Evolutionary conservation across 768 basidiomycete species (phyloP), one percentile per base, ranked within the genome.

Genomic region (Polyporus arcularius): DNA sequence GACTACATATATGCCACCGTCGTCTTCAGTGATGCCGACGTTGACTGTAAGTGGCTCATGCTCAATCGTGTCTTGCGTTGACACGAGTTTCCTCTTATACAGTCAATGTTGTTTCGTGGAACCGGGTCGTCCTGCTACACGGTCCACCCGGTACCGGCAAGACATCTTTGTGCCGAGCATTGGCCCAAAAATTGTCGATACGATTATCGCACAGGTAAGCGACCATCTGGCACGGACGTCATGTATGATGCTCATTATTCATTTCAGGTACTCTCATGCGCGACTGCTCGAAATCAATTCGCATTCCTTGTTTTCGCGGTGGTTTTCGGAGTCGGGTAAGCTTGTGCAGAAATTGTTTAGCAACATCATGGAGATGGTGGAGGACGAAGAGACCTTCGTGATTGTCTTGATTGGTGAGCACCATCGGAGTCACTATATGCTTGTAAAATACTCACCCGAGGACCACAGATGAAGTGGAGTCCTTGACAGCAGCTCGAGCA

Each of bases 321-420:
- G 97, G 96, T 99, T 98, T 76, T 98, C 96, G 0, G 97, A 99
- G 72, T 97, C 95, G 0, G 97, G 97, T 15, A 99, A 99, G 73
- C 85, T 99, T 31, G 97, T 99, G 1, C 96, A 98, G 69, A 85
- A 90, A 49, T 79, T 99, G 16, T 99, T 98, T 71, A 84, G 81
- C 41, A 90, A 83, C 60, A 94, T 99, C 58, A 91, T 83, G 41
- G 95, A 97, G 65, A 82, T 98, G 75, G 89, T 92, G 0, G 95
- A 97, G 52, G 95, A 98, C 67, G 92, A 96, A 63, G 86, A 88
- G 58, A 85, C 85, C 15, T 98, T 99, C 68, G 88, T 99, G 2
- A 87, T 97, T 4, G 93, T 99, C 16, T 80, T 99, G 45, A 99
- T 99, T 58, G 96, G 96, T 90, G 56, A 55, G 70, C 65, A 35